Percentiles rank a stretch among this genome's conserved stretches.
Conservation (phyloP, 306 rosid genomes). For the Oemleria cerasiformis region DNA sequence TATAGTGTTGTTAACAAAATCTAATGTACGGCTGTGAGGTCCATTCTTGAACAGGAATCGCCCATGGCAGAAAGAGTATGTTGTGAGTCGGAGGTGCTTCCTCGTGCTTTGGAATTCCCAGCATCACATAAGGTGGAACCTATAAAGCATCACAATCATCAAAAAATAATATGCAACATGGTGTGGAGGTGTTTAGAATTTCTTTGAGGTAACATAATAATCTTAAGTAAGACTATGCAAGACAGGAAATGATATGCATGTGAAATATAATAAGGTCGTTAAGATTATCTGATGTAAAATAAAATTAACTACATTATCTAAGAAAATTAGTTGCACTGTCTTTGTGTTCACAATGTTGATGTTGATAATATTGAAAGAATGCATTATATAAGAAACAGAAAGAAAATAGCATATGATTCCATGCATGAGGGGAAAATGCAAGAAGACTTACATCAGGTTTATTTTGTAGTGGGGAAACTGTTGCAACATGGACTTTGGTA, state of each 20-base stretch:
- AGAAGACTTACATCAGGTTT: slow-evolving; percentile 54
- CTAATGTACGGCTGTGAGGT: slow-evolving; percentile 74
- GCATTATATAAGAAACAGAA: background rate
- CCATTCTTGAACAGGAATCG: slow-evolving; percentile 72
- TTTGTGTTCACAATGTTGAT: background rate
- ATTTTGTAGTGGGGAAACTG: slow-evolving; percentile 54
- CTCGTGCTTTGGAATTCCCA: slow-evolving; percentile 71
- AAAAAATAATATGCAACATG: background rate
- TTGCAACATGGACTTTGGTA: slow-evolving; percentile 52
- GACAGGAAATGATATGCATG: background rate
- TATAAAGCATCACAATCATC: slow-evolving; percentile 17
- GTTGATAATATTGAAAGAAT: background rate
- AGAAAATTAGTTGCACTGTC: background rate
- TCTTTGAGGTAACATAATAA: background rate
- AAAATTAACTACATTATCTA: background rate
- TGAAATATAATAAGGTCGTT: background rate
- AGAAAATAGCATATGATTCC: background rate
- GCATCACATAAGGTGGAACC: slow-evolving; percentile 71
- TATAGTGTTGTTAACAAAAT: slow-evolving; percentile 66
- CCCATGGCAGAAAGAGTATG: slow-evolving; percentile 72
- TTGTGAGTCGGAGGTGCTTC: slow-evolving; percentile 65
- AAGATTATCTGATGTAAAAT: background rate
- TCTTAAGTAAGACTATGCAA: background rate
- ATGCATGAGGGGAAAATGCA: background rate
- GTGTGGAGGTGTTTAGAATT: background rate